Evolutionary conservation across 2,329 filamentous ascomycete species (phyloP).

Genomic region (Phialemonium atrogriseum): DNA sequence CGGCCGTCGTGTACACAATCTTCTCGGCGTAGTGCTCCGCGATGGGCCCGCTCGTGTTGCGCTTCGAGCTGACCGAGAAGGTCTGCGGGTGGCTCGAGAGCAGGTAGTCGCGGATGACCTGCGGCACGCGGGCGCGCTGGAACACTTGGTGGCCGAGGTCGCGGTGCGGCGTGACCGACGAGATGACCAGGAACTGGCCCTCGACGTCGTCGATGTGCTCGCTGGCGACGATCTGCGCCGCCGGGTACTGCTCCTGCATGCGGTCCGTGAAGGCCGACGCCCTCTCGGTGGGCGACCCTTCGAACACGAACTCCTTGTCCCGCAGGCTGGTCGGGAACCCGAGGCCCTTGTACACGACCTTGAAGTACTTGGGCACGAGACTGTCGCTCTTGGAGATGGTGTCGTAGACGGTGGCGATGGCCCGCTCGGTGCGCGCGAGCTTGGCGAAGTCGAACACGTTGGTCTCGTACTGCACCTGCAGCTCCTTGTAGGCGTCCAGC

Average conservation of each 20-base stretch:
- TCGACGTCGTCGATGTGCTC: slow-evolving; percentile 71
- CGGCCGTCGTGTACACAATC: slow-evolving; percentile 71
- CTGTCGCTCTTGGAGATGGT: slow-evolving; percentile 75
- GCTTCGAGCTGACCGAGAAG: slow-evolving; percentile 69
- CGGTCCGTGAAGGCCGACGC: slow-evolving; percentile 79
- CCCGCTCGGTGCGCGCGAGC: slow-evolving; percentile 77
- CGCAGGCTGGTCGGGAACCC: slow-evolving; percentile 75
- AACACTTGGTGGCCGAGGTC: slow-evolving; percentile 77
- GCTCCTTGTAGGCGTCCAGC: slow-evolving; percentile 78
- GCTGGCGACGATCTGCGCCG: slow-evolving; percentile 69
- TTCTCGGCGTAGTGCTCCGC: slow-evolving; percentile 76
- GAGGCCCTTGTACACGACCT: slow-evolving; percentile 80
- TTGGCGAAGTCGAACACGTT: slow-evolving; percentile 89
- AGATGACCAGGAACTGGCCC: slow-evolving; percentile 83
- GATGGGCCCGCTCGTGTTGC: slow-evolving; percentile 60
- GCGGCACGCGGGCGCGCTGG: slow-evolving; percentile 76
- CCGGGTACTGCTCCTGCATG: slow-evolving; percentile 83
- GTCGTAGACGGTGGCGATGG: slow-evolving; percentile 90
- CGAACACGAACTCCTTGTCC: slow-evolving; percentile 89
- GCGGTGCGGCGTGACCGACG: slow-evolving; percentile 70
- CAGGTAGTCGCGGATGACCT: slow-evolving; percentile 78
- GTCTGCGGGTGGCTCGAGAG: slow-evolving; percentile 67
- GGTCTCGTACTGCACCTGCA: slow-evolving; percentile 83
- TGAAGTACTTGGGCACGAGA: slow-evolving; percentile 78
- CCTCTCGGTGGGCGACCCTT: slow-evolving; percentile 69